phyloP scores from a whole-genome alignment of 2,329 filamentous ascomycete species.

The Colletotrichum paranaense region DNA sequence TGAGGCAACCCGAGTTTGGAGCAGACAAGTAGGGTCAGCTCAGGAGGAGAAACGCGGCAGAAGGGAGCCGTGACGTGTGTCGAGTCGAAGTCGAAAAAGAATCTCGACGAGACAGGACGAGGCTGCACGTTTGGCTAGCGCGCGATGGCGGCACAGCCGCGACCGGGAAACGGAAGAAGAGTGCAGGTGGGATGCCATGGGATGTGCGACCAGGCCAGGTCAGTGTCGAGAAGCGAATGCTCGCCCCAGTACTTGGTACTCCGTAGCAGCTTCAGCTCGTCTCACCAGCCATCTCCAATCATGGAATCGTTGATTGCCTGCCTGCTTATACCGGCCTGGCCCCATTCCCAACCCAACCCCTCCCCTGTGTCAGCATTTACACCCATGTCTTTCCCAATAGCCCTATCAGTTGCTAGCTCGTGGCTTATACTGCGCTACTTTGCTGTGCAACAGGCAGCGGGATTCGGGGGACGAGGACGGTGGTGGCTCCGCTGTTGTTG shows the following conservation, averaged over 20 bases:
- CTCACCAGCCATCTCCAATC: constrained; percentile 15
- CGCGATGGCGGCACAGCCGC: constrained; percentile 21
- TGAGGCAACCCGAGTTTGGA: constrained; percentile 21
- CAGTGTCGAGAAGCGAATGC: not conserved
- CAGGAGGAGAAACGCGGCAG: not conserved
- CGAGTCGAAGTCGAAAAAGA: not conserved
- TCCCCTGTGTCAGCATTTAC: constrained; percentile 25
- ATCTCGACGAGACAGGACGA: constrained; percentile 3
- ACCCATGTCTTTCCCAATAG: constrained; percentile 32
- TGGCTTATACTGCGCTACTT: constrained; percentile 6
- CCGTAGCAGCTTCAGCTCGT: not conserved
- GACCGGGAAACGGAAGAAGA: not conserved
- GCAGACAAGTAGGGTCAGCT: constrained; percentile 2
- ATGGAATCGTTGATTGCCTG: not conserved
- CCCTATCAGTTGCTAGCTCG: constrained; percentile 23
- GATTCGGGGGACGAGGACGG: not conserved
- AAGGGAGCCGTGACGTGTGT: not conserved
- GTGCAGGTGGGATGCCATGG: not conserved
- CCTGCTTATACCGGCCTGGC: not conserved
- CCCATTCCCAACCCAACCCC: not conserved
- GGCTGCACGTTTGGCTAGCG: constrained; percentile 25
- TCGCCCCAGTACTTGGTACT: not conserved
- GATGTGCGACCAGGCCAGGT: not conserved
- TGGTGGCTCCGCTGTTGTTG: constrained; percentile 4
- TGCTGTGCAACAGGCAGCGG: constrained; percentile 24